Evolutionary conservation across 129 eudicot genomes (phyloP).

Genomic region (Ambrosia artemisiifolia): DNA sequence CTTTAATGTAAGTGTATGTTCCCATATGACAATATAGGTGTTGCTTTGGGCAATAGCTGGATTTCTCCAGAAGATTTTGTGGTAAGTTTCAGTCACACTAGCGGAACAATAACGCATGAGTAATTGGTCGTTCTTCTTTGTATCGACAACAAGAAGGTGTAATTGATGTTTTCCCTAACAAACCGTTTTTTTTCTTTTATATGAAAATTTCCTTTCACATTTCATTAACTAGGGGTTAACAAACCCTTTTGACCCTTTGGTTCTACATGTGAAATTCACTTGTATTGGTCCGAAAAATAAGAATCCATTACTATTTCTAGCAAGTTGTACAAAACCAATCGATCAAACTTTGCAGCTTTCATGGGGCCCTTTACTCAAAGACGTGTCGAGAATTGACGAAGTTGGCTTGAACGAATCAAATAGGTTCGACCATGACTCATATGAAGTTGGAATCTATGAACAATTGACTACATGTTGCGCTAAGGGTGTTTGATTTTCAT

Average conservation of each 20-base stretch:
- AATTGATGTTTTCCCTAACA: too few species aligned
- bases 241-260: too few species aligned
- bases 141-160: too few species aligned
- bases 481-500: neutral
- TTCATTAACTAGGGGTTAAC: too few species aligned
- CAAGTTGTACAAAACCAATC: neutral
- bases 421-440: conserved; percentile 22
- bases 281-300: neutral
- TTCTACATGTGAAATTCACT: neutral
- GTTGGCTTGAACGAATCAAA: conserved; percentile 38
- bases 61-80: conserved; percentile 66
- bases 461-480: neutral
- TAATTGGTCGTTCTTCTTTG: too few species aligned
- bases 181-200: too few species aligned
- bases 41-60: conserved; percentile 69
- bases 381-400: conserved; percentile 48
- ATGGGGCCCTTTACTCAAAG: conserved; percentile 62
- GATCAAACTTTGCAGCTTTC: conserved; percentile 32
- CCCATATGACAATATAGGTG: conserved; percentile 27
- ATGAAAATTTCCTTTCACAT: too few species aligned
- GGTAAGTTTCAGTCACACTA: conserved; percentile 15
- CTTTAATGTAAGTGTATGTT: too few species aligned
- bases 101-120: too few species aligned
- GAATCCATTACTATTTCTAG: neutral
- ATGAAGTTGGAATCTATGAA: neutral